phyloP scores from a whole-genome alignment of 1,139 yeast species.

The Suhomyces chickasaworum region DNA sequence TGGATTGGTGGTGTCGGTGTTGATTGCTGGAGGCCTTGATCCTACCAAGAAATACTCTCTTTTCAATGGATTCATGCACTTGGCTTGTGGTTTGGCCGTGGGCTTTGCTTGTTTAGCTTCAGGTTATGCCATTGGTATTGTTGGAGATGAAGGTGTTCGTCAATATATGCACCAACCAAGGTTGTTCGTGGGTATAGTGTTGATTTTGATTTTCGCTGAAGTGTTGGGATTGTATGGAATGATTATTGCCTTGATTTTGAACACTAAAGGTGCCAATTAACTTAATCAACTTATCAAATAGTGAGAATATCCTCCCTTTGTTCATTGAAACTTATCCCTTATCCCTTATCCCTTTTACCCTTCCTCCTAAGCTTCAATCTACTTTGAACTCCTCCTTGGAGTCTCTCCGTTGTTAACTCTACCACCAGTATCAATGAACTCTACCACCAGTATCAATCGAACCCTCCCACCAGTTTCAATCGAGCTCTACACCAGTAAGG shows the following conservation, averaged over 20 bases:
- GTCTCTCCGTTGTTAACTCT: conserved; percentile 4
- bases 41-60: conserved; percentile 79
- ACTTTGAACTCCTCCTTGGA: background rate
- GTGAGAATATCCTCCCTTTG: no score
- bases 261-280: conserved; percentile 72
- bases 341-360: no score
- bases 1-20: conserved; percentile 93
- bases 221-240: conserved; percentile 96
- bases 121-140: conserved; percentile 98
- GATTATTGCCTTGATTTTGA: conserved; percentile 86
- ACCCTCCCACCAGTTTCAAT: no score
- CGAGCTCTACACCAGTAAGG: no score
- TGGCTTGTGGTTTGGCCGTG: conserved; percentile 92
- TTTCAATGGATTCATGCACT: conserved; percentile 95
- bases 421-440: no score
- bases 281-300: no score
- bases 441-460: no score
- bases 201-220: conserved; percentile 96
- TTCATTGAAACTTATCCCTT: no score
- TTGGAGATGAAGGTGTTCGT: conserved; percentile 98
- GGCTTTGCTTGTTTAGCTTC: conserved; percentile 97
- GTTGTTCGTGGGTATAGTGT: conserved; percentile 89
- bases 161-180: conserved; percentile 96
- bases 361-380: no score
- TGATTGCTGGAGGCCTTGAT: conserved; percentile 88